Conservation (phyloP, 139 green algal genomes). For the Limnomonas spitsbergensis region DNA sequence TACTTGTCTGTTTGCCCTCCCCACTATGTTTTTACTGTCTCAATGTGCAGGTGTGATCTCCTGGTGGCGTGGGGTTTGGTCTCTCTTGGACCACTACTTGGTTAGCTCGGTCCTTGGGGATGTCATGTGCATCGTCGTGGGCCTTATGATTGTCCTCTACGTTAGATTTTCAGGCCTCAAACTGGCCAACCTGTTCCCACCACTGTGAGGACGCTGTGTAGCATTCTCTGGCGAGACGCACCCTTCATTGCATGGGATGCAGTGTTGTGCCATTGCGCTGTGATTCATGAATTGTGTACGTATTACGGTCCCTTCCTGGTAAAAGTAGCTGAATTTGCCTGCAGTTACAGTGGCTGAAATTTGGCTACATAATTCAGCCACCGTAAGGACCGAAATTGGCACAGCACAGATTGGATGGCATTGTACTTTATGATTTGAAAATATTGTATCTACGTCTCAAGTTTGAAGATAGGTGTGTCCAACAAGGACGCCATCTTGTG, state of each 20-base stretch:
- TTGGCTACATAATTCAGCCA: neutral
- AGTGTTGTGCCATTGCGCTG: neutral
- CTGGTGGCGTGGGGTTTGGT: neutral
- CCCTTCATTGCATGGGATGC: no score
- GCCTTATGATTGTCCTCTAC: neutral
- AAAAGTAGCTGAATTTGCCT: neutral
- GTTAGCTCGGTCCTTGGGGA: neutral
- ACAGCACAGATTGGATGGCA: no score
- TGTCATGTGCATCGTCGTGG: neutral
- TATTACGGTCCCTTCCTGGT: neutral
- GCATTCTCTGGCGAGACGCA: no score
- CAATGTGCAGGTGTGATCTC: neutral
- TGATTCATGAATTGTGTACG: neutral
- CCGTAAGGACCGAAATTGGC: no score
- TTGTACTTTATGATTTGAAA: no score
- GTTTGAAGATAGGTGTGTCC: no score
- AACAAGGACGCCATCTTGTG: no score
- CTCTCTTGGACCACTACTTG: neutral
- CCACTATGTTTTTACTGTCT: neutral
- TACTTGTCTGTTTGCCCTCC: no score
- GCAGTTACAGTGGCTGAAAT: neutral
- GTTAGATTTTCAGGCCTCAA: neutral
- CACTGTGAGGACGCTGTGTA: neutral
- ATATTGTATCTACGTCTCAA: no score
- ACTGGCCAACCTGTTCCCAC: neutral